Conservation (phyloP, 2,329 filamentous ascomycete species). For the Lasiodiplodia citricola region DNA sequence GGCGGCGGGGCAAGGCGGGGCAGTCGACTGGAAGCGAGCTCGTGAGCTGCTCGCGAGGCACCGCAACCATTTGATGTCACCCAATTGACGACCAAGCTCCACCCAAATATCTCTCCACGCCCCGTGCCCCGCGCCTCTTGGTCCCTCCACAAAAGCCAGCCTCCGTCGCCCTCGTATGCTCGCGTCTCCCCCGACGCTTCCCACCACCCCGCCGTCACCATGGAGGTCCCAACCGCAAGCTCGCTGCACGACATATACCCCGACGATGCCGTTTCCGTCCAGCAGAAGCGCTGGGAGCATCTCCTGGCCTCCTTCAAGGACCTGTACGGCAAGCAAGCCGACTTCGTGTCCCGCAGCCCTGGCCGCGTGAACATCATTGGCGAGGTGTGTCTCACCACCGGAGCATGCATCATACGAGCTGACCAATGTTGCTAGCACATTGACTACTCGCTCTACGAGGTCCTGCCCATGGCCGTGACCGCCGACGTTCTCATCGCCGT, state of each 20-base stretch:
- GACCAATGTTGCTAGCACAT: slow-evolving; percentile 71
- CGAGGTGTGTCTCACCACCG: slow-evolving; percentile 57
- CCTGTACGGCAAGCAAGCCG: slow-evolving; percentile 71
- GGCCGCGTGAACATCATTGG: slow-evolving; percentile 98
- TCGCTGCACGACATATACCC: slow-evolving; percentile 85
- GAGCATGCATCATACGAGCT: background rate
- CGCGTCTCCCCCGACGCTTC: background rate
- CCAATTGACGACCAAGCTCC: slow-evolving; percentile 10
- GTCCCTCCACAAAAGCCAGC: slow-evolving; percentile 4
- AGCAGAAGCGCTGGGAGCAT: slow-evolving; percentile 76
- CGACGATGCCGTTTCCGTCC: slow-evolving; percentile 68
- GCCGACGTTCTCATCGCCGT: slow-evolving; percentile 91
- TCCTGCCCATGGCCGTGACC: slow-evolving; percentile 93
- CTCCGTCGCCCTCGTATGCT: slow-evolving; percentile 4
- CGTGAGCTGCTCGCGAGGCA: slow-evolving; percentile 15
- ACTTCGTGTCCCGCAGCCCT: slow-evolving; percentile 87
- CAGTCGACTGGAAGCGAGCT: slow-evolving; percentile 7
- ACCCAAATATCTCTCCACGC: slow-evolving; percentile 23
- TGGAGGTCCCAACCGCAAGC: slow-evolving; percentile 71
- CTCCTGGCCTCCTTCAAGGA: slow-evolving; percentile 74
- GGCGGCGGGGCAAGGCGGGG: slow-evolving; percentile 25
- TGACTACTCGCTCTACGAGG: slow-evolving; percentile 96
- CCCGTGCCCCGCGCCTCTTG: slow-evolving; percentile 17
- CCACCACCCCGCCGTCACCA: slow-evolving; percentile 16
- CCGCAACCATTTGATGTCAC: slow-evolving; percentile 27